Evolutionary conservation across 2,329 filamentous ascomycete genomes (phyloP).

Genomic region (Juglanconis sp.): DNA sequence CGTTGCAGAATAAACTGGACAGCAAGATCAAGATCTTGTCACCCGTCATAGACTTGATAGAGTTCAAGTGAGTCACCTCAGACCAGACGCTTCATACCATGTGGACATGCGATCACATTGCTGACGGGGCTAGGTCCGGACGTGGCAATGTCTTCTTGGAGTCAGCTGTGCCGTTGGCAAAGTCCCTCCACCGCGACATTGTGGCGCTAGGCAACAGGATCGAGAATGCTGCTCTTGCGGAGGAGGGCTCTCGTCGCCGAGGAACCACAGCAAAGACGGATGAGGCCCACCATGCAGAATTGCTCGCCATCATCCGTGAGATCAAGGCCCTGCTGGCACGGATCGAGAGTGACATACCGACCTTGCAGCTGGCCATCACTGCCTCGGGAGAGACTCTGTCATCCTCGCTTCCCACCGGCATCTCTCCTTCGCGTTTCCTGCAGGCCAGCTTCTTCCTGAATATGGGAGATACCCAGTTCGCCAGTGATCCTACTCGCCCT

Average conservation of each 20-base stretch:
- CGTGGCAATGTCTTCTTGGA: constrained; percentile 64
- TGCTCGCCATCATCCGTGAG: constrained; percentile 67
- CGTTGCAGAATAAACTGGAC: constrained; percentile 71
- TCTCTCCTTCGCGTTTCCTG: constrained; percentile 85
- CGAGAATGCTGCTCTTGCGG: constrained; percentile 63
- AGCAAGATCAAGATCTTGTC: constrained; percentile 90
- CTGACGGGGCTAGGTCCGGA: constrained; percentile 40
- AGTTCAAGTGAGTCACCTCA: constrained; percentile 64
- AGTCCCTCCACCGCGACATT: constrained; percentile 79
- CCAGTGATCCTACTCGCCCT: constrained; percentile 56
- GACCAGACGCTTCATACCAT: no score
- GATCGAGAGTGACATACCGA: constrained; percentile 87
- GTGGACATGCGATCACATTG: neutral
- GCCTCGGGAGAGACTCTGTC: constrained; percentile 87
- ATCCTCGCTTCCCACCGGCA: constrained; percentile 71
- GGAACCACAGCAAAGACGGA: constrained; percentile 45
- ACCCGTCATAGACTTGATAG: constrained; percentile 87
- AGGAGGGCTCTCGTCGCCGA: constrained; percentile 48
- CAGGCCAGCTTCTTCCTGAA: constrained; percentile 92
- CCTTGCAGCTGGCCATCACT: constrained; percentile 90
- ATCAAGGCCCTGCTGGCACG: constrained; percentile 71
- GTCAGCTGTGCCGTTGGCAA: constrained; percentile 79
- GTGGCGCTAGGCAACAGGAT: constrained; percentile 73
- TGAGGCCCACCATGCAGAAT: constrained; percentile 58
- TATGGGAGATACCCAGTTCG: constrained; percentile 80